Evolutionary conservation across 257 asterid genomes (phyloP).

Genomic region (Cordia subcordata): DNA sequence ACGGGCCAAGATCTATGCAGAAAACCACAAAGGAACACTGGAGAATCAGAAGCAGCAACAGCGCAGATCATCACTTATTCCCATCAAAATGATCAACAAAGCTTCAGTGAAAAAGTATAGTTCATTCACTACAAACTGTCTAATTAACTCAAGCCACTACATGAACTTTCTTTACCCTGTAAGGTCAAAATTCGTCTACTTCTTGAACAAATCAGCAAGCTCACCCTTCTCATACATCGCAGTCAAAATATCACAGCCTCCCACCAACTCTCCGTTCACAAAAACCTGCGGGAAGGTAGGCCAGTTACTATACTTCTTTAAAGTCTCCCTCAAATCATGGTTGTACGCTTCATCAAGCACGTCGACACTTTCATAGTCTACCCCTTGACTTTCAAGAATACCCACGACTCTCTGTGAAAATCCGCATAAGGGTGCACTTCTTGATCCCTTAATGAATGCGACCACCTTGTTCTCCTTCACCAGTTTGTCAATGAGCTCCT

Average conservation of each 20-base stretch:
- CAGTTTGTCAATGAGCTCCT: slow-evolving; percentile 64
- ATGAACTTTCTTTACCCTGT: no score
- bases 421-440: slow-evolving; percentile 79
- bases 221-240: slow-evolving; percentile 92
- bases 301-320: slow-evolving; percentile 90
- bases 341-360: slow-evolving; percentile 88
- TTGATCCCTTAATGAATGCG: slow-evolving; percentile 88
- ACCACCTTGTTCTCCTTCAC: slow-evolving; percentile 90
- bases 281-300: slow-evolving; percentile 93
- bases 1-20: no score
- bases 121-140: no score
- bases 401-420: slow-evolving; percentile 69
- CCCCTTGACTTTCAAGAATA: slow-evolving; percentile 73
- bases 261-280: slow-evolving; percentile 81
- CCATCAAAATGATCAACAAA: no score
- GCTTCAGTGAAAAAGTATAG: no score
- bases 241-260: slow-evolving; percentile 92
- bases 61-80: no score
- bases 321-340: slow-evolving; percentile 70
- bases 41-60: no score
- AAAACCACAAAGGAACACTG: no score
- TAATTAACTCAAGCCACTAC: no score
- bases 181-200: slow-evolving; percentile 10
- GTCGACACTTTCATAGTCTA: slow-evolving; percentile 83
- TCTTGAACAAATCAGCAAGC: slow-evolving; percentile 50